Evolutionary conservation across 192 early-diverging fungal species (phyloP).

Genomic region (Blastocladiella britannica): DNA sequence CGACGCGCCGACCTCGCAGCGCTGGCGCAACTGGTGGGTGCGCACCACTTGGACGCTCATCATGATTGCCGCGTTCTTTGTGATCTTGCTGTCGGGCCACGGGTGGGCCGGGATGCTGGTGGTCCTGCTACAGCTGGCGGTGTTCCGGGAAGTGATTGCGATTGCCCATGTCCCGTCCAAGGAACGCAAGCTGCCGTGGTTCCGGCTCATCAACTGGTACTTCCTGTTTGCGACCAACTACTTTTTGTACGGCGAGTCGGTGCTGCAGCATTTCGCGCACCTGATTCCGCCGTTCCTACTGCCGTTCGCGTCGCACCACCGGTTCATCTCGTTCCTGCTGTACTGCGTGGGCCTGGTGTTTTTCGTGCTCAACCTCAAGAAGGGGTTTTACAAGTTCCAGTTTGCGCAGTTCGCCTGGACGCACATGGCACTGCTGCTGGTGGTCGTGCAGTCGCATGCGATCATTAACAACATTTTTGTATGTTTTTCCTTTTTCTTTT

Average conservation of each 20-base stretch:
- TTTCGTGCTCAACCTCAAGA: conserved; percentile 82
- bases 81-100: conserved; percentile 53
- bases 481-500: neutral
- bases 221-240: conserved; percentile 77
- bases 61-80: conserved; percentile 72
- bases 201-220: conserved; percentile 82
- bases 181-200: conserved; percentile 74
- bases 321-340: conserved; percentile 77
- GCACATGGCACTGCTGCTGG: conserved; percentile 82
- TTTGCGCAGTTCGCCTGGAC: conserved; percentile 93
- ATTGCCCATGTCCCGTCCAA: conserved; percentile 63
- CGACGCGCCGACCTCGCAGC: conserved; percentile 19
- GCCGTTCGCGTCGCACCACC: conserved; percentile 75
- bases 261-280: conserved; percentile 74
- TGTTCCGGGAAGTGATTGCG: conserved; percentile 85
- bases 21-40: conserved; percentile 66
- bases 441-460: conserved; percentile 84
- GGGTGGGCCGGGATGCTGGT: conserved; percentile 71
- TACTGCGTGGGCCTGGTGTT: conserved; percentile 78
- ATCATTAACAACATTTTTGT: conserved; percentile 90
- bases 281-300: conserved; percentile 55
- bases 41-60: conserved; percentile 66
- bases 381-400: conserved; percentile 85
- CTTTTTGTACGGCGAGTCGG: conserved; percentile 82
- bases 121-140: conserved; percentile 55